Evolutionary conservation across 768 basidiomycete genomes (phyloP).

Genomic region (Rhizopogon vulgaris): DNA sequence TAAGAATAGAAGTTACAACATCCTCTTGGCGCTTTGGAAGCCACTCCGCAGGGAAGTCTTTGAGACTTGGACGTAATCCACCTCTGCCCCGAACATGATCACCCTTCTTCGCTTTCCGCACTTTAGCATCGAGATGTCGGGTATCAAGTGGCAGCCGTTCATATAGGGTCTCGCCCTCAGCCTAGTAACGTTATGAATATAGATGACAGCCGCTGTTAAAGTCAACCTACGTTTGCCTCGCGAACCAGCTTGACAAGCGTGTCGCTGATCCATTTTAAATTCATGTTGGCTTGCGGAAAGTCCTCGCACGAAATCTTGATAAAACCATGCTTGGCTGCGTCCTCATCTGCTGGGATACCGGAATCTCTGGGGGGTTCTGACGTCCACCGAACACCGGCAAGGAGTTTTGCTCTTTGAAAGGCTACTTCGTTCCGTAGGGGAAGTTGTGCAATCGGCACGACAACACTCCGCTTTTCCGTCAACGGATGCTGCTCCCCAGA

Average conservation of each 20-base stretch:
- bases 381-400: conserved; percentile 87
- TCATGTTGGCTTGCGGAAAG: conserved; percentile 77
- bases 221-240: conserved; percentile 76
- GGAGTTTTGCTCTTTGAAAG: conserved; percentile 77
- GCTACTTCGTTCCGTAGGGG: conserved; percentile 60
- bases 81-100: conserved; percentile 56
- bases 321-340: conserved; percentile 62
- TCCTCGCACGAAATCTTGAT: conserved; percentile 90
- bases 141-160: conserved; percentile 72
- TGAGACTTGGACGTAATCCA: conserved; percentile 54
- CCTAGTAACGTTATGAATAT: conserved; percentile 13
- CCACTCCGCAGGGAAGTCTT: conserved; percentile 86
- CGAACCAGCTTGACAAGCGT: conserved; percentile 67
- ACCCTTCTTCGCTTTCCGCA: conserved; percentile 66
- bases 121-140: conserved; percentile 71
- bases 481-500: conserved; percentile 73
- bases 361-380: conserved; percentile 65
- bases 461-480: conserved; percentile 62
- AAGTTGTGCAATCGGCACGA: conserved; percentile 68
- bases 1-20: neutral
- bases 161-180: conserved; percentile 37
- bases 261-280: conserved; percentile 93
- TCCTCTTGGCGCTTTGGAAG: conserved; percentile 35
- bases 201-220: conserved; percentile 2
- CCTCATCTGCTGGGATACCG: conserved; percentile 40